Conservation (phyloP, 805 yeast species). For the Saccharomycopsis synnaedendra region DNA sequence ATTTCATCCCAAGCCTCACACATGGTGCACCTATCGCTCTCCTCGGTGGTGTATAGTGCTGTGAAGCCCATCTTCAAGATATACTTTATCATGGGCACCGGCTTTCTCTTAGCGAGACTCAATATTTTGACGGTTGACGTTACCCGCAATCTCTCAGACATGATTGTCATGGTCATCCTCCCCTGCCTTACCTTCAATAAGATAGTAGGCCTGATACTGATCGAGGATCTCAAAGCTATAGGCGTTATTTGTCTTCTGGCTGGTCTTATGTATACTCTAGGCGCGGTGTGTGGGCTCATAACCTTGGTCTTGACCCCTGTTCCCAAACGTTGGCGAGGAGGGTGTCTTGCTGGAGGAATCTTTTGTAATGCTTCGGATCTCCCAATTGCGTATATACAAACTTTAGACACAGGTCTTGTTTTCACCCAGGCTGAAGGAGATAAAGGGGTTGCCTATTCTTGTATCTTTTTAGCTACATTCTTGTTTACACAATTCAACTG, state of each 20-base stretch:
- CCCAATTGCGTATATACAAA: conserved; percentile 75
- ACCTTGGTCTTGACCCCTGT: conserved; percentile 39
- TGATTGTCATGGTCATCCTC: conserved; percentile 55
- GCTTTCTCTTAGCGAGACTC: conserved; percentile 49
- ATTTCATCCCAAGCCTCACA: neutral
- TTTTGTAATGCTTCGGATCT: conserved; percentile 75
- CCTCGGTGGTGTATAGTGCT: conserved; percentile 53
- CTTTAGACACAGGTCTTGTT: conserved; percentile 50
- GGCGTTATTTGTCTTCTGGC: conserved; percentile 52
- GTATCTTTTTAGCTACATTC: conserved; percentile 64
- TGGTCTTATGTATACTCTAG: conserved; percentile 31
- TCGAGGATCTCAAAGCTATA: conserved; percentile 55
- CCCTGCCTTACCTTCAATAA: conserved; percentile 73
- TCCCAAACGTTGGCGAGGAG: conserved; percentile 71
- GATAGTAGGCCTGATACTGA: conserved; percentile 53
- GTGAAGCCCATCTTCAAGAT: conserved; percentile 83
- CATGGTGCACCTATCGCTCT: too few species aligned
- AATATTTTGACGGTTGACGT: conserved; percentile 58
- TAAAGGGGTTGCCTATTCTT: conserved; percentile 74
- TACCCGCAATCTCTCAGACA: conserved; percentile 56
- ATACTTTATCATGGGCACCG: conserved; percentile 57
- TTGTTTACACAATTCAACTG: conserved; percentile 59
- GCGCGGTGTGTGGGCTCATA: conserved; percentile 31
- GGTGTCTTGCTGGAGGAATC: conserved; percentile 57
- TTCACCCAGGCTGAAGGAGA: conserved; percentile 51